Conservation (phyloP, 139 green algal species). For the Limnomonas spitsbergensis region DNA sequence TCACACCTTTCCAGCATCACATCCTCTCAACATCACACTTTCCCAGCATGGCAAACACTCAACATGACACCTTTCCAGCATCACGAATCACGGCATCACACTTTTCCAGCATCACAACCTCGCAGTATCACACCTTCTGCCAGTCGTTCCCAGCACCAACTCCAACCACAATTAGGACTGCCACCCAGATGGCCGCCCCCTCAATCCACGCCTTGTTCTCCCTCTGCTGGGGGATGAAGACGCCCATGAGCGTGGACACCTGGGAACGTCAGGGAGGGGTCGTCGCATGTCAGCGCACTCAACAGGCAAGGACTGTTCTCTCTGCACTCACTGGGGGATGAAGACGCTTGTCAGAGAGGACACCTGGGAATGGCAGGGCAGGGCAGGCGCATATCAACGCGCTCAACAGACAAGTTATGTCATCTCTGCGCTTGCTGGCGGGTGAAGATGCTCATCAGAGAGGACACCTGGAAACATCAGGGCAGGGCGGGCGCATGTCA, state of each 20-base stretch:
- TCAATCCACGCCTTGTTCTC: conserved; percentile 83
- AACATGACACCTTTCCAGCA: too few relatives aligned
- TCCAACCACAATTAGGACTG: conserved; percentile 79
- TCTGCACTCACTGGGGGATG: conserved; percentile 67
- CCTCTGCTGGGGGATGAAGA: conserved; percentile 69
- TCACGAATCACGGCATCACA: too few relatives aligned
- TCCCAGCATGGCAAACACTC: too few relatives aligned
- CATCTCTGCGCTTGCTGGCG: conserved; percentile 65
- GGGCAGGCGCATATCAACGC: too few relatives aligned
- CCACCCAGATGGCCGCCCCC: conserved; percentile 91
- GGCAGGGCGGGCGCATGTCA: too few relatives aligned
- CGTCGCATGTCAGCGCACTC: too few relatives aligned
- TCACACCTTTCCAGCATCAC: too few relatives aligned
- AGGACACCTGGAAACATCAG: conserved; percentile 56
- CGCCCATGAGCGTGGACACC: conserved; percentile 75
- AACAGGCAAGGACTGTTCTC: too few relatives aligned
- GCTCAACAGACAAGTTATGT: too few relatives aligned
- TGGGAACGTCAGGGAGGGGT: too few relatives aligned
- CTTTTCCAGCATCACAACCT: neutral
- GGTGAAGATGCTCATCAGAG: conserved; percentile 73
- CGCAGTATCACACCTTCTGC: conserved; percentile 59
- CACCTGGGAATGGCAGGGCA: too few relatives aligned
- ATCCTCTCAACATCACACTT: too few relatives aligned
- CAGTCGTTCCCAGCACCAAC: conserved; percentile 93
- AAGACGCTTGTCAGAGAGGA: conserved; percentile 77